Percentiles rank a stretch among this genome's conserved stretches.
Evolutionary conservation across 208 protist genomes (phyloP).

Genomic region (Trypanosoma mega): DNA sequence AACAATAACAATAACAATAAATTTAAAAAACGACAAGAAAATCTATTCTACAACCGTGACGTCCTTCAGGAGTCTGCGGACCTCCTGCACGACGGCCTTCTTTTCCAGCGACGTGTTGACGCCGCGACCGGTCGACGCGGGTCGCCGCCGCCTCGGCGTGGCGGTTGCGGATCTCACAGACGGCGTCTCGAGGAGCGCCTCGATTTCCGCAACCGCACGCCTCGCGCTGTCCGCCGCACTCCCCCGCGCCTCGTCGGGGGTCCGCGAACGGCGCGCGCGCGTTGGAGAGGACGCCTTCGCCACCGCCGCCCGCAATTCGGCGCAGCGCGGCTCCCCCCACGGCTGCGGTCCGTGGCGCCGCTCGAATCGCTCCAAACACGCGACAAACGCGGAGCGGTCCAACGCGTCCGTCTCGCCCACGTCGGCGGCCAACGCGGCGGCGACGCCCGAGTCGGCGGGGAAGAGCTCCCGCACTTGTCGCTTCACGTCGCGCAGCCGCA

Average conservation of each 20-base stretch:
- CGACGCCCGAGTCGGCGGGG: slow-evolving; percentile 58
- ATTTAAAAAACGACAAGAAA: too few relatives aligned
- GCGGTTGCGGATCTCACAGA: slow-evolving; percentile 4
- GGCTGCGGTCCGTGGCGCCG: slow-evolving; percentile 43
- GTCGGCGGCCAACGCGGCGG: slow-evolving; percentile 33
- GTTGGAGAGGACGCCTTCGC: background rate
- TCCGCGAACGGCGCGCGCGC: background rate
- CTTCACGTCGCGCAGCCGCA: slow-evolving; percentile 45
- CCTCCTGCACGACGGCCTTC: too few relatives aligned
- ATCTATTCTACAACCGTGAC: too few relatives aligned
- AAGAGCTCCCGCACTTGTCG: slow-evolving; percentile 50
- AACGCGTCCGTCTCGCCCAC: slow-evolving; percentile 25
- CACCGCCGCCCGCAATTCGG: background rate
- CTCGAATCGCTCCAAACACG: slow-evolving; percentile 51
- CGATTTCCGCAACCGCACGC: slow-evolving; percentile 19
- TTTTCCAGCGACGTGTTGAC: background rate
- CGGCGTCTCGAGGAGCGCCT: slow-evolving; percentile 9
- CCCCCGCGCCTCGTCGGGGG: background rate
- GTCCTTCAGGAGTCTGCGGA: too few relatives aligned
- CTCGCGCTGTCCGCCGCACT: slow-evolving; percentile 3
- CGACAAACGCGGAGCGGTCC: slow-evolving; percentile 54
- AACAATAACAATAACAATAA: too few relatives aligned
- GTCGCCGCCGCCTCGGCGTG: background rate
- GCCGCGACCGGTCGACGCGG: background rate
- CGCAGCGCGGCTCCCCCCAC: slow-evolving; percentile 37